Conservation (phyloP, 1,284 basidiomycete genomes). For the Anthracocystis walkeri region DNA sequence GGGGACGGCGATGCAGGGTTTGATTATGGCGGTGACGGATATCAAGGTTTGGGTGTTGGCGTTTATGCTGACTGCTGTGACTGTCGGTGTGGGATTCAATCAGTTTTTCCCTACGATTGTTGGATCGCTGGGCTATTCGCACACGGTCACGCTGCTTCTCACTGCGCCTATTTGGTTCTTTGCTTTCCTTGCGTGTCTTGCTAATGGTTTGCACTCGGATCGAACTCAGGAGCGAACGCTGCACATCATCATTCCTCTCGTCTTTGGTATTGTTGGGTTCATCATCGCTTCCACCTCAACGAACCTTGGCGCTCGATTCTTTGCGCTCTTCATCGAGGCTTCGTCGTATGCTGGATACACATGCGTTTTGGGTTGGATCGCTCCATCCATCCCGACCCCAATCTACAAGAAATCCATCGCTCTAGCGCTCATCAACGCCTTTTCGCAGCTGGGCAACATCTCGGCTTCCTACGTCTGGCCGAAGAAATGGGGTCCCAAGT, state of each 20-base stretch:
- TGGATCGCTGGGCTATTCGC: slow-evolving; percentile 47
- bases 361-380: slow-evolving; percentile 56
- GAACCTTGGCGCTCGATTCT: slow-evolving; percentile 45
- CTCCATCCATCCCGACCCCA: slow-evolving; percentile 49
- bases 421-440: slow-evolving; percentile 69
- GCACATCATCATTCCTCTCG: slow-evolving; percentile 48
- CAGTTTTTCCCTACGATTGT: slow-evolving; percentile 68
- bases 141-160: slow-evolving; percentile 53
- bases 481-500: slow-evolving; percentile 52
- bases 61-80: slow-evolving; percentile 48
- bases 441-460: slow-evolving; percentile 71
- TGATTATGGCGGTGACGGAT: slow-evolving; percentile 51
- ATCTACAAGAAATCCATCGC: slow-evolving; percentile 57
- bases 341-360: slow-evolving; percentile 54
- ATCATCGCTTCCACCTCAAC: slow-evolving; percentile 53
- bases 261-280: slow-evolving; percentile 55
- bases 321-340: slow-evolving; percentile 56
- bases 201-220: slow-evolving; percentile 60
- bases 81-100: slow-evolving; percentile 40
- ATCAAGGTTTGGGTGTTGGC: slow-evolving; percentile 52
- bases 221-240: slow-evolving; percentile 41
- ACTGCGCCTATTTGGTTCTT: slow-evolving; percentile 59
- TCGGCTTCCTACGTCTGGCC: slow-evolving; percentile 65
- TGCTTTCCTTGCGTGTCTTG: slow-evolving; percentile 52
- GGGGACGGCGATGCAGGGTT: slow-evolving; percentile 72